These are phyloP conservation scores for Epichloe bromicola DNA, from an alignment of 2,329 filamentous ascomycete species.

Conservation along the genomic window DNA sequence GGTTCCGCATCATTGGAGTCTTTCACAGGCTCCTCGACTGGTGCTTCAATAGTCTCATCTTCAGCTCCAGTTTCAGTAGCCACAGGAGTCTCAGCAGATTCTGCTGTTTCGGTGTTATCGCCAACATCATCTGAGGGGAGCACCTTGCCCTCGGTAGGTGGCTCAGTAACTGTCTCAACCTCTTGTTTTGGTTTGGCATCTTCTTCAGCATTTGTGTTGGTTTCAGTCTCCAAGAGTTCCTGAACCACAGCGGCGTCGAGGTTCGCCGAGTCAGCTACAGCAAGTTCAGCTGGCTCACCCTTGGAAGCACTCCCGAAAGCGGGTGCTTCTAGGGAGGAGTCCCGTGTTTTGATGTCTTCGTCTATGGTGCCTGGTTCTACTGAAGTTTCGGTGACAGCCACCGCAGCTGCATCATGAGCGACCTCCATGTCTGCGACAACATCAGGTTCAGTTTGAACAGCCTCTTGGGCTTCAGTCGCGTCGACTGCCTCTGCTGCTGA, in stretches of 20 bases:
- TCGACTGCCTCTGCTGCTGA: not conserved
- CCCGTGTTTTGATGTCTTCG: not conserved
- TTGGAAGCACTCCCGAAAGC: not conserved
- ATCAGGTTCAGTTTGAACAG: not conserved
- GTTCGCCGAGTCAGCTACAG: not conserved
- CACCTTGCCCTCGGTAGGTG: not conserved
- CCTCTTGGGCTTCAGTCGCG: not conserved
- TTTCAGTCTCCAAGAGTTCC: not conserved
- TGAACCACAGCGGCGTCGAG: too few relatives aligned
- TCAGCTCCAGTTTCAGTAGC: not conserved
- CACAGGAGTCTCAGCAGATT: not conserved
- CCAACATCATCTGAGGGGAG: not conserved
- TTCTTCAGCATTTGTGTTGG: constrained; percentile 6
- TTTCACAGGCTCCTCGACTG: not conserved
- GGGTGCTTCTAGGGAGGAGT: not conserved
- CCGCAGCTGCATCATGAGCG: not conserved
- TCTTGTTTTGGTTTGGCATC: not conserved
- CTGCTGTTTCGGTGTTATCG: not conserved
- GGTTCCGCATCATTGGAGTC: not conserved
- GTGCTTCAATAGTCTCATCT: not conserved
- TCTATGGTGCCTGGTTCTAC: constrained; percentile 2
- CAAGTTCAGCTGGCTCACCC: not conserved
- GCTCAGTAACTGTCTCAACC: not conserved
- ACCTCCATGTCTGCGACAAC: not conserved
- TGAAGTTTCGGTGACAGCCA: not conserved